phyloP scores from a whole-genome alignment of 2,329 filamentous ascomycete species.

The Nemania abortiva region DNA sequence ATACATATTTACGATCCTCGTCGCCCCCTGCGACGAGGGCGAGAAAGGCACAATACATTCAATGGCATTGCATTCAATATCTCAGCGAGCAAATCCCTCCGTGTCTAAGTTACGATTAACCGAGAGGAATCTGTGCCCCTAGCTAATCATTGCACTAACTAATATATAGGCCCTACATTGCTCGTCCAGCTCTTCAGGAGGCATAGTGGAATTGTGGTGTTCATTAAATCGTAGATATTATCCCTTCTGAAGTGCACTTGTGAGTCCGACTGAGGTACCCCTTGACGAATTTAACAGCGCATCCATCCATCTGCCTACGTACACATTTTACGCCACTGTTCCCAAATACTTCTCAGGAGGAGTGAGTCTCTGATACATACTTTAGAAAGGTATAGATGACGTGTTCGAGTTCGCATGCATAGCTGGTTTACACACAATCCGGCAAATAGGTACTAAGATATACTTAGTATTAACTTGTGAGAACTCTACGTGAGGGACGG shows the following conservation, averaged over 20 bases:
- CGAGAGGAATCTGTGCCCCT: conserved; percentile 2
- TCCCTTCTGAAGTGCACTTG: conserved; percentile 3
- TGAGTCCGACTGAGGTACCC: not conserved
- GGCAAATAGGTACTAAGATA: not conserved
- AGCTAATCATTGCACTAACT: too few relatives aligned
- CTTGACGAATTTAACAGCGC: not conserved
- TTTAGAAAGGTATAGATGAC: not conserved
- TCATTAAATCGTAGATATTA: not conserved
- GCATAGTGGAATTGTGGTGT: conserved; percentile 24
- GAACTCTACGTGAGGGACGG: not conserved
- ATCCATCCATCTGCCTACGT: not conserved
- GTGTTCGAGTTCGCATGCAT: not conserved
- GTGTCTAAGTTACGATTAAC: conserved; percentile 6
- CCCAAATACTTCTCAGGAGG: not conserved
- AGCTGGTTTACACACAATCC: not conserved
- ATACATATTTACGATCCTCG: conserved; percentile 14
- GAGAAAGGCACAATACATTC: not conserved
- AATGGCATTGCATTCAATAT: conserved; percentile 1
- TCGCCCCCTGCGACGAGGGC: conserved; percentile 1
- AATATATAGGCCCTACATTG: conserved; percentile 33
- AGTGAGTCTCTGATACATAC: not conserved
- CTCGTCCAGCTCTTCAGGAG: not conserved
- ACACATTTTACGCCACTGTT: not conserved
- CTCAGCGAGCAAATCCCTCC: conserved; percentile 1
- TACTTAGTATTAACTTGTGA: not conserved